Evolutionary conservation across 2,329 filamentous ascomycete species (phyloP), one percentile per base, ranked within the genome.

Genomic region (Clonostachys chloroleuca): DNA sequence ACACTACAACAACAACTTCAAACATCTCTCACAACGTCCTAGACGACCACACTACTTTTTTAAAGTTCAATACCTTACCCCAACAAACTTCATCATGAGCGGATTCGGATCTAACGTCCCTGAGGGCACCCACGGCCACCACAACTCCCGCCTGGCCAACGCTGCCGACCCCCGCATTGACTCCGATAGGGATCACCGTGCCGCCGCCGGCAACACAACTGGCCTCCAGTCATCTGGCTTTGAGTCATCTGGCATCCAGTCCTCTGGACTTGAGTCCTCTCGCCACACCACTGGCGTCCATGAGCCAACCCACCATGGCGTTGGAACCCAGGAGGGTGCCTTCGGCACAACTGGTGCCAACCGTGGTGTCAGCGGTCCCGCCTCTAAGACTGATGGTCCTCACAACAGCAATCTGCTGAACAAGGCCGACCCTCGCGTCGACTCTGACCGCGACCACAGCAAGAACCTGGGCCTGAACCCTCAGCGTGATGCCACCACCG

Each of bases 141-240:
- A 81, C 59, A 55, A 55, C 48, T 71, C 69, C 3, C 67, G 74
- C 49, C 10, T 70, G 14, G 54, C 65, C 18, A 82, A 82, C 67
- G 77, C 77, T 56, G 40, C 60, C 3, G 78, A 82, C 52, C 77
- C 77, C 16, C 65, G 75, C 14, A 66, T 79, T 44, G 77, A 82
- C 57, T 76, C 72, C 4, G 75, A 81, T 54, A 64, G 74, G 13
- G 72, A 74, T 46, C 61, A 66, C 17, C 24, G 24, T 30, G 24
- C 24, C 37, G 17, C 36, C 30, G 12, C 18, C 20, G 36, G 35
- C 44, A 46, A 17, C 37, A 40, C 35, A n/a, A 34, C 20, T 17
- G 20, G 18, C 33, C 24, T 30, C 10, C 24, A 30, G 24, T 30
- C 24, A 30, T 30, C 24, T 30, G 24, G 24, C 24, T 30, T 30